A percentile compares a stretch with the other conserved stretches of the same genome.
Evolutionary conservation across 73 alveolate species (phyloP).

Genomic region (Tetrahymena malaccensis): DNA sequence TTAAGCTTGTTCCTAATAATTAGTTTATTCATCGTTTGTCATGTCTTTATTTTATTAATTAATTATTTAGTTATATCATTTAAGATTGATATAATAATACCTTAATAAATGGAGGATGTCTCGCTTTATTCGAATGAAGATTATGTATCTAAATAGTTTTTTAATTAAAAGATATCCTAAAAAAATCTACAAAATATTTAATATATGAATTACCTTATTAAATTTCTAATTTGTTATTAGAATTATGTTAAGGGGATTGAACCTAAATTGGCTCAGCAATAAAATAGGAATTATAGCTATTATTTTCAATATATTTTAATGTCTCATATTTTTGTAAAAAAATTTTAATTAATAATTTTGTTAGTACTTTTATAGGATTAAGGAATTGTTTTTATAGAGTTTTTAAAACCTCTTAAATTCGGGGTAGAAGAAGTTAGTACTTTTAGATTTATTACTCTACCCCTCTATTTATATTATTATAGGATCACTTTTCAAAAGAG

Average conservation of each 20-base stretch:
- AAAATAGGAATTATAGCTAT: not conserved
- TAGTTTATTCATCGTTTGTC: too few species aligned
- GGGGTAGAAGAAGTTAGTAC: not conserved
- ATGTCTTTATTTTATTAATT: too few species aligned
- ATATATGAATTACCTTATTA: too few species aligned
- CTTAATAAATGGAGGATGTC: too few species aligned
- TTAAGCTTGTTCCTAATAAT: too few species aligned
- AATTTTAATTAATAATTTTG: not conserved
- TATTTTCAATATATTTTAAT: not conserved
- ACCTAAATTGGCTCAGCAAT: not conserved
- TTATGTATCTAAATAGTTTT: too few species aligned
- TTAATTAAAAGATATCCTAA: too few species aligned
- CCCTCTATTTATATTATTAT: not conserved
- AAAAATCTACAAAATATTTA: too few species aligned
- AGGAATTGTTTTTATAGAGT: not conserved
- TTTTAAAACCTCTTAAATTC: not conserved
- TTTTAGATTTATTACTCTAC: not conserved
- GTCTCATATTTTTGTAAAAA: not conserved
- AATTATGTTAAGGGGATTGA: not conserved
- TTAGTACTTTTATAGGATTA: not conserved
- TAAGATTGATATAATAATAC: too few species aligned
- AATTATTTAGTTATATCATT: too few species aligned
- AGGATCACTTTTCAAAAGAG: not conserved
- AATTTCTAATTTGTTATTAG: too few species aligned
- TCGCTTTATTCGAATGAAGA: too few species aligned